phyloP scores from a whole-genome alignment of 441 rosid species.

The Theobroma grandiflorum region DNA sequence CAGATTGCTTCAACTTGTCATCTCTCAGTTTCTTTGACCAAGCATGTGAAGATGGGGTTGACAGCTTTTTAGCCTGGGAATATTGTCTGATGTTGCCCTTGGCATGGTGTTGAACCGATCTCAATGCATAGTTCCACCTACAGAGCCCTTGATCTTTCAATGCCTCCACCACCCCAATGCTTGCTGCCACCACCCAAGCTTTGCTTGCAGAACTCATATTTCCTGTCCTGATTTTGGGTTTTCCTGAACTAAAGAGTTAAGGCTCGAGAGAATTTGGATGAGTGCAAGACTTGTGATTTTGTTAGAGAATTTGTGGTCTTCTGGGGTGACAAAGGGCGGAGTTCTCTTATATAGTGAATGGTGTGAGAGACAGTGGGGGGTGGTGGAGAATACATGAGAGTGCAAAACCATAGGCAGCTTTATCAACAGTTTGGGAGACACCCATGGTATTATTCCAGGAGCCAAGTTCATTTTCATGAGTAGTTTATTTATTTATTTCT shows the following conservation, averaged over 20 bases:
- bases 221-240: not conserved
- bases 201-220: slow-evolving; percentile 47
- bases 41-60: slow-evolving; percentile 11
- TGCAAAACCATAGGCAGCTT: not conserved
- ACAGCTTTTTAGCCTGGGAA: slow-evolving; percentile 33
- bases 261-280: not conserved
- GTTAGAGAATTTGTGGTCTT: not conserved
- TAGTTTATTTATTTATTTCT: no score
- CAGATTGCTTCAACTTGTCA: slow-evolving; percentile 24
- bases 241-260: slow-evolving; percentile 20
- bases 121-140: slow-evolving; percentile 44
- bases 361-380: not conserved
- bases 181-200: slow-evolving; percentile 61
- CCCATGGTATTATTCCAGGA: not conserved
- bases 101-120: slow-evolving; percentile 36
- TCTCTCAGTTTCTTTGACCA: slow-evolving; percentile 12
- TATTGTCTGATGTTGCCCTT: slow-evolving; percentile 36
- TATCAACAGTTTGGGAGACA: not conserved
- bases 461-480: not conserved
- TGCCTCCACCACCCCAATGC: slow-evolving; percentile 54
- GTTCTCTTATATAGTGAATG: not conserved
- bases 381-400: not conserved
- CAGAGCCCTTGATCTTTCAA: slow-evolving; percentile 48
- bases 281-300: no score
- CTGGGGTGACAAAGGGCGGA: not conserved